These are phyloP conservation scores for Paecilomyces fulvus DNA, from an alignment of 2,329 filamentous ascomycete species.

Conservation along the genomic window DNA sequence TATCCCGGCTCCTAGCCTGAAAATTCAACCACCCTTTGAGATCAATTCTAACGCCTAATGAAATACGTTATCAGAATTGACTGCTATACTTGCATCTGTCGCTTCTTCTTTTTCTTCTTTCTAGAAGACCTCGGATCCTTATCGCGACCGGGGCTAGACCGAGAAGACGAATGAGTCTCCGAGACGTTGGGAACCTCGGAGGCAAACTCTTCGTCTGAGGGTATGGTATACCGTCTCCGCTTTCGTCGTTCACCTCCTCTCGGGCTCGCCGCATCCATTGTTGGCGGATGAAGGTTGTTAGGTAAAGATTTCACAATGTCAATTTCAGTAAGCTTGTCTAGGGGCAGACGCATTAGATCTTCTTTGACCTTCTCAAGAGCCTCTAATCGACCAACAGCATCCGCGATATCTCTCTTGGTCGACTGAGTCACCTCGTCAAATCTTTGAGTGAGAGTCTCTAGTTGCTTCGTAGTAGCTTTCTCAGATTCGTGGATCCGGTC, in stretches of 20 bases:
- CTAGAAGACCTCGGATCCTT: background rate
- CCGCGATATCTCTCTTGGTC: background rate
- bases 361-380: slow-evolving; percentile 1
- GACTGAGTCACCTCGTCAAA: background rate
- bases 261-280: background rate
- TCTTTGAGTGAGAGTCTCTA: background rate
- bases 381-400: slow-evolving; percentile 1
- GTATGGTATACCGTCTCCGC: background rate
- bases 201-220: background rate
- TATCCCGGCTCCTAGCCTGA: too few relatives aligned
- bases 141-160: background rate
- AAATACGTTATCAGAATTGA: slow-evolving; percentile 3
- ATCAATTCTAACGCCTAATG: background rate
- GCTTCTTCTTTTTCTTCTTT: slow-evolving; percentile 13
- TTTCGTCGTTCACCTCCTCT: background rate
- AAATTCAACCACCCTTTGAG: too few relatives aligned
- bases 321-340: background rate
- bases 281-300: background rate
- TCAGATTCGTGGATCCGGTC: slow-evolving; percentile 5
- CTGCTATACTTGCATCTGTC: slow-evolving; percentile 1
- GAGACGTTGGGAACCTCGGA: background rate
- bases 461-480: background rate
- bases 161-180: background rate
- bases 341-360: background rate
- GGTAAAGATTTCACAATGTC: background rate